Conservation (phyloP, 2,329 filamentous ascomycete genomes). For the Helminthosporium solani region DNA sequence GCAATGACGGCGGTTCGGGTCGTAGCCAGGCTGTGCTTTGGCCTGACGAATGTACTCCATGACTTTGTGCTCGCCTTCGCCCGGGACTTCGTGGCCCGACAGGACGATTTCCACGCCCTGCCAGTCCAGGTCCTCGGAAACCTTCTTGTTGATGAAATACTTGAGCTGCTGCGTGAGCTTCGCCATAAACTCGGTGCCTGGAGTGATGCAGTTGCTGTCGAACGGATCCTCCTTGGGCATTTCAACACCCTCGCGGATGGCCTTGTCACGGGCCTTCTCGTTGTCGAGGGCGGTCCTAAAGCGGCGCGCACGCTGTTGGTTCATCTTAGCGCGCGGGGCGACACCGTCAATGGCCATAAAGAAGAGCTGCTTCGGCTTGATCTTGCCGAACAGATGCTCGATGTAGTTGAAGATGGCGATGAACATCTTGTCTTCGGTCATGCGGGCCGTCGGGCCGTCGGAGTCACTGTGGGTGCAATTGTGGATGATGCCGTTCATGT, state of each 20-base stretch:
- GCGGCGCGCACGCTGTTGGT: constrained; percentile 92
- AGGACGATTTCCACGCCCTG: constrained; percentile 94
- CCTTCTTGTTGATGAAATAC: constrained; percentile 99
- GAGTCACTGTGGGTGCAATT: constrained; percentile 98
- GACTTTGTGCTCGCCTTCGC: constrained; percentile 98
- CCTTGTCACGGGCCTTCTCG: constrained; percentile 88
- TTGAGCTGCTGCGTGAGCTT: constrained; percentile 91
- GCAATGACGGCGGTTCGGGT: constrained; percentile 92
- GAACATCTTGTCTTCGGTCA: constrained; percentile 99
- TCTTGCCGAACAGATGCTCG: constrained; percentile 96
- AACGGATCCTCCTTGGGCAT: constrained; percentile 95
- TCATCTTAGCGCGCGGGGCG: constrained; percentile 98
- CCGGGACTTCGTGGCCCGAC: constrained; percentile 95
- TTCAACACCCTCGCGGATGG: constrained; percentile 81
- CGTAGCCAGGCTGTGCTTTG: constrained; percentile 90
- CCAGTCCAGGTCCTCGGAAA: constrained; percentile 96
- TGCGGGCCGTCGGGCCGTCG: constrained; percentile 85
- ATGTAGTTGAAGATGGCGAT: constrained; percentile 99
- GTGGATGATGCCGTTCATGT: constrained; percentile 99
- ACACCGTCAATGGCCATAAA: constrained; percentile 99
- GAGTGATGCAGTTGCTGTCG: constrained; percentile 98
- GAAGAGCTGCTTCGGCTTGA: constrained; percentile 96
- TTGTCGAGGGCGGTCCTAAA: constrained; percentile 93
- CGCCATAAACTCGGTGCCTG: constrained; percentile 97
- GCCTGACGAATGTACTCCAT: constrained; percentile 99